A percentile compares a stretch with the other conserved stretches of the same genome.
Evolutionary conservation across 352 stramenopile genomes (phyloP).

Genomic region (Pythium dissotocum): DNA sequence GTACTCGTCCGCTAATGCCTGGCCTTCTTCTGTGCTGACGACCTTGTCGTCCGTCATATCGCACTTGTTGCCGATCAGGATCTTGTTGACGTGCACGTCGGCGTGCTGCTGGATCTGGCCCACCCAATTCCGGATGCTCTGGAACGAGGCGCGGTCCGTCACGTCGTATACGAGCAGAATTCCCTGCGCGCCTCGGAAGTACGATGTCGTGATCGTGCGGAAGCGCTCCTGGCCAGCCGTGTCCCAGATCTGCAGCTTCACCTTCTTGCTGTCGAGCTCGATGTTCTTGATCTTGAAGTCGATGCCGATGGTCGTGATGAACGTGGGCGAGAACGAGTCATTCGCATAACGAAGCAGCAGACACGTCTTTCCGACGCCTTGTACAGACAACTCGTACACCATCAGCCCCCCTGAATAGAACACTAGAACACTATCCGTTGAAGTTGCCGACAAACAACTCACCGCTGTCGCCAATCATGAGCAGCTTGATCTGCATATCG

Average conservation of each 20-base stretch:
- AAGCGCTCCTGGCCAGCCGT: slow-evolving; percentile 99
- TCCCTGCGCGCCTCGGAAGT: slow-evolving; percentile 98
- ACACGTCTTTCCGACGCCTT: slow-evolving; percentile 90
- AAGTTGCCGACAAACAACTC: slow-evolving; percentile 25
- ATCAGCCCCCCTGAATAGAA: not conserved
- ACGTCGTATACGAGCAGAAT: slow-evolving; percentile 99
- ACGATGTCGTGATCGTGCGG: slow-evolving; percentile 98
- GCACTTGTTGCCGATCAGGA: slow-evolving; percentile 99
- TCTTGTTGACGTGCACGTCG: slow-evolving; percentile 99
- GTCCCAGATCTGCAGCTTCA: slow-evolving; percentile 99
- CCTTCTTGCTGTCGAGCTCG: slow-evolving; percentile 94
- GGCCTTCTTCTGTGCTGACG: slow-evolving; percentile 93
- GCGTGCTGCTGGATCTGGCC: slow-evolving; percentile 97
- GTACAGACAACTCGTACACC: not conserved
- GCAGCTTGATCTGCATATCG: slow-evolving; percentile 98
- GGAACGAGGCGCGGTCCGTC: slow-evolving; percentile 96
- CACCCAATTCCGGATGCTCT: slow-evolving; percentile 98
- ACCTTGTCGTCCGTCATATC: slow-evolving; percentile 98
- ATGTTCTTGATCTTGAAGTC: slow-evolving; percentile 94
- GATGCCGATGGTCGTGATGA: slow-evolving; percentile 91
- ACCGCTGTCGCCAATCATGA: slow-evolving; percentile 98
- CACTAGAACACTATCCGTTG: not conserved
- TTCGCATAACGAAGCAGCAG: slow-evolving; percentile 88
- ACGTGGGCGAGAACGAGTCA: slow-evolving; percentile 90
- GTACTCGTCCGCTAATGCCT: slow-evolving; percentile 94